A percentile compares a stretch with the other conserved stretches of the same genome.
phyloP scores from a whole-genome alignment of 495 filamentous ascomycete species.

The Talaromyces wortmannii region DNA sequence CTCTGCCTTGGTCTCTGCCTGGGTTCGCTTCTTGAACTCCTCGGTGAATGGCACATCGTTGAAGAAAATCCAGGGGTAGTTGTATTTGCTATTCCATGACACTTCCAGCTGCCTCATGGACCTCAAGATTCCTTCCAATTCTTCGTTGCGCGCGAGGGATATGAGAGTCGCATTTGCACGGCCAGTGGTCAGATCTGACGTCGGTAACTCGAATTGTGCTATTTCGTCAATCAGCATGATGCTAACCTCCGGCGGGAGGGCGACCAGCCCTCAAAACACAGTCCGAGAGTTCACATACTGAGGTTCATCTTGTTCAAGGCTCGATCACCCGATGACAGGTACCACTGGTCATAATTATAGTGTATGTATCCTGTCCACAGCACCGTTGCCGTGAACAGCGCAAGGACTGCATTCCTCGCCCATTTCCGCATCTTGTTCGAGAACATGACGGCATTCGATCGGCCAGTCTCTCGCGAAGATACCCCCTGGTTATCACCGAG shows the following conservation, averaged over 20 bases:
- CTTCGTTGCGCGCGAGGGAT: conserved; percentile 84
- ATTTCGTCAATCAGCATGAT: not conserved
- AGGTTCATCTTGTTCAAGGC: not conserved
- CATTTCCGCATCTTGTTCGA: not conserved
- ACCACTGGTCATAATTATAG: not conserved
- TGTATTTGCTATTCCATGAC: conserved; percentile 98
- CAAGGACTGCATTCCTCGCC: not conserved
- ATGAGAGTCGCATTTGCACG: conserved; percentile 91
- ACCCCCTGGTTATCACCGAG: not conserved
- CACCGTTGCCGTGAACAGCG: not conserved
- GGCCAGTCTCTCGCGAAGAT: not conserved
- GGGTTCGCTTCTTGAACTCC: conserved; percentile 81
- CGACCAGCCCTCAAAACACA: too few relatives aligned
- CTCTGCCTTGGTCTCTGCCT: conserved; percentile 74
- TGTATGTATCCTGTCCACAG: not conserved
- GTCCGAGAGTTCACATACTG: not conserved
- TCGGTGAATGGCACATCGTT: conserved; percentile 94
- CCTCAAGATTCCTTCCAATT: conserved; percentile 76
- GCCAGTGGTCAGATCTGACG: conserved; percentile 24
- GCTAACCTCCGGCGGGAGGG: not conserved
- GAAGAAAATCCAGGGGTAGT: conserved; percentile 99
- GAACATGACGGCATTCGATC: not conserved
- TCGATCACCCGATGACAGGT: not conserved
- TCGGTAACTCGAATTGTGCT: not conserved
- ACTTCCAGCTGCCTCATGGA: conserved; percentile 87